These are phyloP conservation scores for Diaporthe citrichinensis DNA, from an alignment of 2,329 filamentous ascomycete species.

Conservation along the genomic window DNA sequence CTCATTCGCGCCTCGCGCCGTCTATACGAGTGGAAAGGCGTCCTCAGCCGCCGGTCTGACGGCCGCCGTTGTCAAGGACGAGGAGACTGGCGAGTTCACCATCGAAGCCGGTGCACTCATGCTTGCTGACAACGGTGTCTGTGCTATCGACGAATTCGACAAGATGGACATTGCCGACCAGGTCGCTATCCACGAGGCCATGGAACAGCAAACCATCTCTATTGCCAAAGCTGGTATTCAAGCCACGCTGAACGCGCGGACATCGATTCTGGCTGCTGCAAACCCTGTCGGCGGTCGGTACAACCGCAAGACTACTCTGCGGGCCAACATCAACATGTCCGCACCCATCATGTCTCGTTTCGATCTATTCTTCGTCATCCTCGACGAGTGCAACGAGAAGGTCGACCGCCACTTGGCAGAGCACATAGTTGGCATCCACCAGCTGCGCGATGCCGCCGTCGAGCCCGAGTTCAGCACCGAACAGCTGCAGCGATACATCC, in stretches of 20 bases:
- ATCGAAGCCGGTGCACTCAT: constrained; percentile 98
- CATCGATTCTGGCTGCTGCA: constrained; percentile 93
- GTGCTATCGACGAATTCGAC: constrained; percentile 99
- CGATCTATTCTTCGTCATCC: constrained; percentile 97
- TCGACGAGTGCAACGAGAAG: constrained; percentile 95
- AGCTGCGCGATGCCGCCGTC: constrained; percentile 91
- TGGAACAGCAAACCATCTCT: constrained; percentile 99
- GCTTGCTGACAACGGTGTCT: constrained; percentile 97
- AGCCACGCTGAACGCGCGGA: constrained; percentile 95
- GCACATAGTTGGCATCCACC: constrained; percentile 95
- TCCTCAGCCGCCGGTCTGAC: constrained; percentile 98
- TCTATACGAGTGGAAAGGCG: constrained; percentile 98
- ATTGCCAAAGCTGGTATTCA: constrained; percentile 99
- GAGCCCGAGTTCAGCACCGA: constrained; percentile 96
- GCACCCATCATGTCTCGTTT: constrained; percentile 99
- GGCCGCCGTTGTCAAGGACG: constrained; percentile 96
- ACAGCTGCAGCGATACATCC: constrained; percentile 96
- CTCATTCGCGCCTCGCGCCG: constrained; percentile 94
- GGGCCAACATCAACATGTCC: constrained; percentile 98
- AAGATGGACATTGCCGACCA: constrained; percentile 99
- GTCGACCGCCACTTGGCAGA: constrained; percentile 92
- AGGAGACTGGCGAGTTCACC: constrained; percentile 98
- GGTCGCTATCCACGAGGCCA: constrained; percentile 99
- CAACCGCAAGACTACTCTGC: constrained; percentile 93
- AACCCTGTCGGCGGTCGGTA: constrained; percentile 98